Conservation (phyloP, 176 grass and related monocot genomes). For the Otatea glauca region DNA sequence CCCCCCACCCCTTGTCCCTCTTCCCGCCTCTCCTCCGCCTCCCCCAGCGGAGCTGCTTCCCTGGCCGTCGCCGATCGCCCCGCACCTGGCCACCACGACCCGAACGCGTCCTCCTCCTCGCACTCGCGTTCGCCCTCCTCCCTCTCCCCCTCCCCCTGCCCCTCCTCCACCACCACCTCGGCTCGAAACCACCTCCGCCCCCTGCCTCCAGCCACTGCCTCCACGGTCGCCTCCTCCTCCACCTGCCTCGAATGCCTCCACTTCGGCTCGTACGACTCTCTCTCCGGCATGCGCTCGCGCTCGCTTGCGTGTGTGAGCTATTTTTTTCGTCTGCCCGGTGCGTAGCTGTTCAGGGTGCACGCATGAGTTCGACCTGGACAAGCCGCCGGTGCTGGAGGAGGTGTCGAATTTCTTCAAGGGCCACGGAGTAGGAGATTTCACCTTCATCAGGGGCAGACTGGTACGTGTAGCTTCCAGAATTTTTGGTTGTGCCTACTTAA, state of each 20-base stretch:
- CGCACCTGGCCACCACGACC: slow-evolving; percentile 37
- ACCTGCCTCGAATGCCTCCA: slow-evolving; percentile 76
- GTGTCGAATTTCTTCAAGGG: slow-evolving; percentile 65
- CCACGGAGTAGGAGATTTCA: slow-evolving; percentile 71
- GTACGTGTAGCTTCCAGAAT: slow-evolving; percentile 39
- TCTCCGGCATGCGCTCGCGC: not conserved
- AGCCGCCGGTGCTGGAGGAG: slow-evolving; percentile 70
- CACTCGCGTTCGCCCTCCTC: slow-evolving; percentile 40
- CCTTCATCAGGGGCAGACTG: slow-evolving; percentile 78
- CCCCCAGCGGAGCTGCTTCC: slow-evolving; percentile 42
- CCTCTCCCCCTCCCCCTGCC: slow-evolving; percentile 22
- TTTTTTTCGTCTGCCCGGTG: slow-evolving; percentile 13
- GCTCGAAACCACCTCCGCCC: slow-evolving; percentile 27
- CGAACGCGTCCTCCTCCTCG: slow-evolving; percentile 41
- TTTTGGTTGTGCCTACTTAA: not conserved
- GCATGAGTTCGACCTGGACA: slow-evolving; percentile 76
- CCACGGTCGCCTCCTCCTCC: slow-evolving; percentile 16
- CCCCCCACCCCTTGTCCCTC: slow-evolving; percentile 9
- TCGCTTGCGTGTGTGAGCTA: not conserved
- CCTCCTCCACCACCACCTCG: slow-evolving; percentile 40
- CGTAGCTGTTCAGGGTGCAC: slow-evolving; percentile 82
- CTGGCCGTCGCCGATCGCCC: slow-evolving; percentile 40
- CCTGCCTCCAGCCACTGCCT: not conserved
- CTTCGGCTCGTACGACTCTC: slow-evolving; percentile 68
- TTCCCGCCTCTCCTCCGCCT: slow-evolving; percentile 15